Evolutionary conservation across 2,329 filamentous ascomycete genomes (phyloP).

Genomic region (Calonectria montana): DNA sequence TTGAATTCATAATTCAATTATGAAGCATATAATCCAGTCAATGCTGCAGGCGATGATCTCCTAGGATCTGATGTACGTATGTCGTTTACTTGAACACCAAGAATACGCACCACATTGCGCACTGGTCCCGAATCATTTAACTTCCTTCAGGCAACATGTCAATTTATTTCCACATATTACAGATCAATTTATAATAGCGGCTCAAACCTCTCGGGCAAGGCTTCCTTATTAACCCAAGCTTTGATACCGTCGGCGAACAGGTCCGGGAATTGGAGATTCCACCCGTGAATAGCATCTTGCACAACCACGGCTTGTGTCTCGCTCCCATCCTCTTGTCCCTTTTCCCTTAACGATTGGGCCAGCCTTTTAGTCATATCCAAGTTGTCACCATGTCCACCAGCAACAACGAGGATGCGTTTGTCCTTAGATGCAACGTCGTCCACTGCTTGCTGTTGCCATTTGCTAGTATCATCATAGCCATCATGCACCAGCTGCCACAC

Average conservation of each 20-base stretch:
- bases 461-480: background rate
- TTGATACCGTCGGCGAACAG: conserved; percentile 48
- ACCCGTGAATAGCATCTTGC: conserved; percentile 49
- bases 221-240: conserved; percentile 46
- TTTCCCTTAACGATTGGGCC: conserved; percentile 34
- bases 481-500: background rate
- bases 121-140: background rate
- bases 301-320: conserved; percentile 43
- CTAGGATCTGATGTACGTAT: no score
- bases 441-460: conserved; percentile 14
- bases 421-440: background rate
- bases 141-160: background rate
- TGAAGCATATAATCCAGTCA: no score
- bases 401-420: conserved; percentile 10
- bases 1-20: no score
- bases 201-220: conserved; percentile 36
- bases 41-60: no score
- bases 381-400: conserved; percentile 13
- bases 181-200: background rate
- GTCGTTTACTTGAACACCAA: background rate
- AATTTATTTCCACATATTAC: background rate
- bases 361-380: conserved; percentile 37
- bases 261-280: conserved; percentile 51
- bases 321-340: conserved; percentile 29
- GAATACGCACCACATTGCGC: background rate